Evolutionary conservation across 371 early-diverging fungal species (phyloP).

Genomic region (Actinomucor elegans): DNA sequence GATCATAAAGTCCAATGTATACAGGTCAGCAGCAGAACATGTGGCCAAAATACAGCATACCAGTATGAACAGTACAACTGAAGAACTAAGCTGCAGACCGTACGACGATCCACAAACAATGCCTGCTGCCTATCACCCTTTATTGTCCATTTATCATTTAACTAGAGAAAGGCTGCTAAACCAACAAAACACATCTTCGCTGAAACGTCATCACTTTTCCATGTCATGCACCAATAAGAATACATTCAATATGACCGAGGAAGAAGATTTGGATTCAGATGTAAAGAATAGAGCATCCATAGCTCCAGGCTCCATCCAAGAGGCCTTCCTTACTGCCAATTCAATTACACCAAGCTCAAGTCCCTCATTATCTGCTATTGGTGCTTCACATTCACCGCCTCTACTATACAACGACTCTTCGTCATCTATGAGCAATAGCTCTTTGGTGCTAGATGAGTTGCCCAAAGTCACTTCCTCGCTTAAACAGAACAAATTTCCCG

Average conservation of each 20-base stretch:
- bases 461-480: background rate
- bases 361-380: background rate
- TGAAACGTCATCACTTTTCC: background rate
- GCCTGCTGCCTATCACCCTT: conserved; percentile 61
- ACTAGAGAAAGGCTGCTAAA: conserved; percentile 79
- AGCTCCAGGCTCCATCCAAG: background rate
- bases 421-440: background rate
- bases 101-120: conserved; percentile 48
- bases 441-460: background rate
- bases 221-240: background rate
- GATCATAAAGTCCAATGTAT: conserved; percentile 47
- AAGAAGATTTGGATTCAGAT: background rate
- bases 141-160: conserved; percentile 82
- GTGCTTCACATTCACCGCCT: background rate
- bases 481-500: conserved; percentile 3
- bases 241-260: background rate
- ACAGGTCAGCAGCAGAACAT: conserved; percentile 21
- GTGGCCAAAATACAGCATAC: conserved; percentile 11
- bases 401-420: background rate
- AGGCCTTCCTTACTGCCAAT: background rate
- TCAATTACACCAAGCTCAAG: background rate
- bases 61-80: conserved; percentile 35
- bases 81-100: conserved; percentile 34
- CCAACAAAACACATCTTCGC: conserved; percentile 52
- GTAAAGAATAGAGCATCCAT: background rate